These are phyloP conservation scores for Coleophoma eucalyptorum DNA, from an alignment of 2,329 filamentous ascomycete genomes.

Conservation along the genomic window DNA sequence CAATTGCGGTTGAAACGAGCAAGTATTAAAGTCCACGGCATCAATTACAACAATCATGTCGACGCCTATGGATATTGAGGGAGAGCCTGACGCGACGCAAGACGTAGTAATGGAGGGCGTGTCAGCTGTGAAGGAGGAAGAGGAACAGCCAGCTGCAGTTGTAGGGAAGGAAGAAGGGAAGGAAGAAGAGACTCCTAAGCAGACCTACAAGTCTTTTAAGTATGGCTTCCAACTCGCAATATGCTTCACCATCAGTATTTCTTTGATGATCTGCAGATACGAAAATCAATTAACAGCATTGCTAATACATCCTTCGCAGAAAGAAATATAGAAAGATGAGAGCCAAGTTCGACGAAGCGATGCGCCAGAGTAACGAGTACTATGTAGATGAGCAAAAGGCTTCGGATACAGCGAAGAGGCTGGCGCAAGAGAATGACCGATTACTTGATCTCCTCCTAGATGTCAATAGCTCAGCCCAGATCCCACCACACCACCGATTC, in stretches of 20 bases:
- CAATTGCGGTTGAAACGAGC: too few species aligned
- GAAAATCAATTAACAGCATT: constrained; percentile 15
- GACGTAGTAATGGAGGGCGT: not conserved
- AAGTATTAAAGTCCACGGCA: too few species aligned
- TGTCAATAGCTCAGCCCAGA: constrained; percentile 78
- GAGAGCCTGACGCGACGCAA: not conserved
- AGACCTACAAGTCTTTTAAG: constrained; percentile 33
- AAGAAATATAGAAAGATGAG: constrained; percentile 97
- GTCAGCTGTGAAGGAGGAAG: constrained; percentile 10
- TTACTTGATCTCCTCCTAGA: constrained; percentile 85
- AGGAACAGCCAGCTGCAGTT: constrained; percentile 10
- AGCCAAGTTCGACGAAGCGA: constrained; percentile 70
- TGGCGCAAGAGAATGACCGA: constrained; percentile 90
- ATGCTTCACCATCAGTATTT: constrained; percentile 9
- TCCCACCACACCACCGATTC: constrained; percentile 71
- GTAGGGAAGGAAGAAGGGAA: constrained; percentile 18
- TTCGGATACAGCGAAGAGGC: constrained; percentile 72
- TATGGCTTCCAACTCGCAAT: constrained; percentile 13
- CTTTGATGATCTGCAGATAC: not conserved
- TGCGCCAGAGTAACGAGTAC: constrained; percentile 77
- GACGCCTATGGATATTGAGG: not conserved
- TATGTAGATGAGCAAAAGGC: constrained; percentile 81
- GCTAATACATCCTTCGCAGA: constrained; percentile 55
- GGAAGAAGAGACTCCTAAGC: constrained; percentile 14
- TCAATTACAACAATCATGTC: not conserved